phyloP scores from a whole-genome alignment of 495 filamentous ascomycete species.

The Hypoxylon fragiforme region DNA sequence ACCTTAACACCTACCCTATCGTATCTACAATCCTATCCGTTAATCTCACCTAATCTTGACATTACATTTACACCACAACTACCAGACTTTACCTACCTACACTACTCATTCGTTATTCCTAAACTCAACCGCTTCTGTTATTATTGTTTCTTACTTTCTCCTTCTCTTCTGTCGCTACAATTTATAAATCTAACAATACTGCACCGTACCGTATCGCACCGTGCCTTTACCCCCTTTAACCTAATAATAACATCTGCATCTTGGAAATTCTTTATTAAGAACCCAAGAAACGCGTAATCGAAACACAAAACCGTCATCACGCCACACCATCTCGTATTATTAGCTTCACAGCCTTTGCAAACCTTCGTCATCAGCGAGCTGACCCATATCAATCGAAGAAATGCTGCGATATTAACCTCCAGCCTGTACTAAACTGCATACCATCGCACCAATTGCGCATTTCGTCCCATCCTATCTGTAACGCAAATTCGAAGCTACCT shows the following conservation, averaged over 20 bases:
- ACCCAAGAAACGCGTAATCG: slow-evolving; percentile 32
- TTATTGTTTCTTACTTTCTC: background rate
- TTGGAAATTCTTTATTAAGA: background rate
- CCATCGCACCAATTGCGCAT: slow-evolving; percentile 19
- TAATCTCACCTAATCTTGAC: too few species aligned
- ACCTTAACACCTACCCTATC: too few species aligned
- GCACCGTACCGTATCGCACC: background rate
- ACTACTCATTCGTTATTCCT: slow-evolving; percentile 8
- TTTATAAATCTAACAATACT: background rate
- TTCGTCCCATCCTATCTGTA: background rate
- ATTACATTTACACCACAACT: too few species aligned
- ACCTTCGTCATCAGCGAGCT: slow-evolving; percentile 1
- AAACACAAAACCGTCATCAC: slow-evolving; percentile 22
- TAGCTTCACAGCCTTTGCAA: slow-evolving; percentile 3
- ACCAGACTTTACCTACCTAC: too few species aligned
- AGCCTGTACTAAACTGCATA: slow-evolving; percentile 5
- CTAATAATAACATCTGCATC: slow-evolving; percentile 8
- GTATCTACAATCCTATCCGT: too few species aligned
- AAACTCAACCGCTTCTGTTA: too few species aligned
- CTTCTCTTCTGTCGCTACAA: slow-evolving; percentile 19
- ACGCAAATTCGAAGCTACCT: slow-evolving; percentile 1
- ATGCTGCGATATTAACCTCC: slow-evolving; percentile 26
- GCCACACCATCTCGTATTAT: slow-evolving; percentile 11
- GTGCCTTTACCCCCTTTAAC: slow-evolving; percentile 12
- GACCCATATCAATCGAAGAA: slow-evolving; percentile 6